These are phyloP conservation scores for Nicotiana obtusifolia DNA, from an alignment of 257 asterid genomes.

Conservation along the genomic window DNA sequence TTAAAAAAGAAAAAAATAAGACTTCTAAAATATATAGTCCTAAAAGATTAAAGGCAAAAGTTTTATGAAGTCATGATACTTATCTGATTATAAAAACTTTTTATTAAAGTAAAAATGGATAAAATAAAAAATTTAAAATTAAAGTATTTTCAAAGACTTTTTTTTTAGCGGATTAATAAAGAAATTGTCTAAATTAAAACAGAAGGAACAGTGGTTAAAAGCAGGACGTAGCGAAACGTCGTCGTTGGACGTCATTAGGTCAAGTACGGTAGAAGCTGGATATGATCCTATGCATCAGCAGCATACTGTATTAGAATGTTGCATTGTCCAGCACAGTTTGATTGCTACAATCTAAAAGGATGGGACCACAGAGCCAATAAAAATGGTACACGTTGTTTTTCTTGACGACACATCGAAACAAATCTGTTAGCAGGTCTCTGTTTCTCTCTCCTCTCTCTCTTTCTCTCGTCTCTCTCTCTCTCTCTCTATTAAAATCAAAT, in stretches of 20 bases:
- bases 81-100: too few relatives aligned
- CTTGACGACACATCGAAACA: background rate
- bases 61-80: too few relatives aligned
- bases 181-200: too few relatives aligned
- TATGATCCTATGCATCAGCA: background rate
- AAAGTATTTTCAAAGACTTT: too few relatives aligned
- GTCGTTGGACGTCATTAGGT: background rate
- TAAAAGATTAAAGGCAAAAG: too few relatives aligned
- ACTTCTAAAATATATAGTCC: too few relatives aligned
- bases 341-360: background rate
- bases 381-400: background rate
- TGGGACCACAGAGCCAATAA: background rate
- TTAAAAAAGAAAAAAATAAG: too few relatives aligned
- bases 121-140: too few relatives aligned
- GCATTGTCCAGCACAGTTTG: background rate
- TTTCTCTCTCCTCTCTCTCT: background rate
- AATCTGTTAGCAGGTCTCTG: background rate
- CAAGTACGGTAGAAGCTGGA: background rate
- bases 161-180: too few relatives aligned
- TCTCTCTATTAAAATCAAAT: background rate
- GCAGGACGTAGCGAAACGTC: background rate
- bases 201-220: too few relatives aligned
- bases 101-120: too few relatives aligned
- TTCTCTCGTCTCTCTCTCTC: background rate
- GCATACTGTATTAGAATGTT: background rate